phyloP scores from a whole-genome alignment of 305 asterid genomes.

The Lippia alba region DNA sequence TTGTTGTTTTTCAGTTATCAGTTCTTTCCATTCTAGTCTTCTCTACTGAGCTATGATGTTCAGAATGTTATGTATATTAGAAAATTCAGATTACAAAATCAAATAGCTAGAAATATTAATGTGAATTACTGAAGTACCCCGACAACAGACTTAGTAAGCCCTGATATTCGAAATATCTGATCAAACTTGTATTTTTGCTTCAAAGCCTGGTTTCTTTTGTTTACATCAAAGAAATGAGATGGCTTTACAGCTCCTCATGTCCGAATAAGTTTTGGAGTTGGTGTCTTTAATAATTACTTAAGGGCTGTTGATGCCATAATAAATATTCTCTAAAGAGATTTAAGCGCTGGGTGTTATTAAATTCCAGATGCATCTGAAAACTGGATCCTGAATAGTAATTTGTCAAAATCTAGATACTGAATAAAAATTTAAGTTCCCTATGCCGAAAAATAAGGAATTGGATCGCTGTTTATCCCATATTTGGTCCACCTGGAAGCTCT shows the following conservation, averaged over 20 bases:
- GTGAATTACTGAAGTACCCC: constrained; percentile 11
- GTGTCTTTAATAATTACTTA: constrained; percentile 20
- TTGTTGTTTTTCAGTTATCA: constrained; percentile 25
- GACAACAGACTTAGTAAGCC: constrained; percentile 1
- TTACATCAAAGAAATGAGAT: constrained; percentile 9
- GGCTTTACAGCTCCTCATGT: constrained; percentile 12
- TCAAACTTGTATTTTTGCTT: constrained; percentile 10
- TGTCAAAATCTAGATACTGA: constrained; percentile 2
- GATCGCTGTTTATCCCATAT: constrained; percentile 9
- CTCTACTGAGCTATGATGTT: constrained; percentile 7
- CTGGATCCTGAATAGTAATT: not conserved
- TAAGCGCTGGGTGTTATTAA: not conserved
- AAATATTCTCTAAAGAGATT: not conserved
- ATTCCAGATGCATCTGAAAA: constrained; percentile 21
- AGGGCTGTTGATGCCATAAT: constrained; percentile 9
- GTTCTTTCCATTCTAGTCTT: constrained; percentile 8
- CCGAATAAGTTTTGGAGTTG: constrained; percentile 20
- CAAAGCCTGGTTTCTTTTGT: constrained; percentile 6
- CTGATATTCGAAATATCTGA: constrained; percentile 22
- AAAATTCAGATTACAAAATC: not conserved
- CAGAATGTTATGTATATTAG: not conserved
- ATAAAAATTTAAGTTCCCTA: constrained; percentile 16
- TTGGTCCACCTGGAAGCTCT: constrained; percentile 5
- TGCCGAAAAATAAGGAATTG: not conserved
- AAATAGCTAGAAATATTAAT: constrained; percentile 7